These are phyloP conservation scores for Penicillium paxilli DNA, from an alignment of 495 filamentous ascomycete genomes.

Conservation along the genomic window DNA sequence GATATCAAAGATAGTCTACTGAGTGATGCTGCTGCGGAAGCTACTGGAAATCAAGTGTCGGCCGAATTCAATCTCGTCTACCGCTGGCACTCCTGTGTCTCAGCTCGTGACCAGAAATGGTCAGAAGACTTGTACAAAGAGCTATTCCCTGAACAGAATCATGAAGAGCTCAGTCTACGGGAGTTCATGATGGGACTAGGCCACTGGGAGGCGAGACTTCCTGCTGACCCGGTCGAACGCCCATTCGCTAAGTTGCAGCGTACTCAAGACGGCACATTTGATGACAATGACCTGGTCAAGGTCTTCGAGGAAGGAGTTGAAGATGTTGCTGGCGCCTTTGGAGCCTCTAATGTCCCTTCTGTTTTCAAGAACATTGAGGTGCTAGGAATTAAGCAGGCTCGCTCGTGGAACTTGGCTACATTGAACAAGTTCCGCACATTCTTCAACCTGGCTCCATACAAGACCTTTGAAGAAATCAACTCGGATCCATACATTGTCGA, in stretches of 20 bases:
- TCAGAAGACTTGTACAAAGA: conserved; percentile 62
- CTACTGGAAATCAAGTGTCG: conserved; percentile 70
- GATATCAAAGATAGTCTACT: conserved; percentile 46
- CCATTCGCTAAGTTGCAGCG: conserved; percentile 65
- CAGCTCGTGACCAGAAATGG: conserved; percentile 72
- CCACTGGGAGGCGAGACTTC: conserved; percentile 58
- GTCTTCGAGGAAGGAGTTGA: conserved; percentile 68
- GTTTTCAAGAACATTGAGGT: conserved; percentile 77
- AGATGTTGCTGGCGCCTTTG: conserved; percentile 57
- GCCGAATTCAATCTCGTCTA: conserved; percentile 79
- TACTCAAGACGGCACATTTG: conserved; percentile 57
- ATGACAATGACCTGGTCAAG: conserved; percentile 67
- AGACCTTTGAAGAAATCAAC: conserved; percentile 85
- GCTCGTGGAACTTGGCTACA: conserved; percentile 78
- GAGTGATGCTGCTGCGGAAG: conserved; percentile 35
- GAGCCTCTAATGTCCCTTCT: conserved; percentile 71
- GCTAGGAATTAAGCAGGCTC: conserved; percentile 80
- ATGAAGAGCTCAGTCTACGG: conserved; percentile 45
- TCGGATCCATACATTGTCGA: conserved; percentile 71
- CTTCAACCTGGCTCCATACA: conserved; percentile 72
- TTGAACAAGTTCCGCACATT: conserved; percentile 87
- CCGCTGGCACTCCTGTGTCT: conserved; percentile 79
- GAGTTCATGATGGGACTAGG: conserved; percentile 61
- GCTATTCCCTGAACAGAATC: conserved; percentile 58
- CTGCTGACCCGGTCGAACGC: conserved; percentile 62